Percentiles rank a stretch among this genome's conserved stretches.
phyloP scores from a whole-genome alignment of 1,139 yeast species.

The Saccharomycopsis phalli region DNA sequence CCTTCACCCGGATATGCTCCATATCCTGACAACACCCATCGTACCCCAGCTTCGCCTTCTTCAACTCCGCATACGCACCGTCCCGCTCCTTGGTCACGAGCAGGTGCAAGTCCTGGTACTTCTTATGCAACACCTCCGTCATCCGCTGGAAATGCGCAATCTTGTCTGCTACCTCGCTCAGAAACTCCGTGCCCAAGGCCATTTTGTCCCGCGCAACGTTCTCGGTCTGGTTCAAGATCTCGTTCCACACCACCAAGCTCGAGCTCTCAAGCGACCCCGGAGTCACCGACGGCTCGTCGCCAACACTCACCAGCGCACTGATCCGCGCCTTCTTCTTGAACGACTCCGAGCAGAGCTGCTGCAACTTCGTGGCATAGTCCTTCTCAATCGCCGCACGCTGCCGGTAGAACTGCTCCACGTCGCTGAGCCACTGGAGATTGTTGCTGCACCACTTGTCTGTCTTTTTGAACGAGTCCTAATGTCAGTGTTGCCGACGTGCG shows the following conservation, averaged over 20 bases:
- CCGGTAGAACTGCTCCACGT: conserved; percentile 72
- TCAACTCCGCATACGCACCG: conserved; percentile 54
- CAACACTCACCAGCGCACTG: conserved; percentile 69
- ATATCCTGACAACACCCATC: conserved; percentile 74
- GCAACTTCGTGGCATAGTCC: conserved; percentile 68
- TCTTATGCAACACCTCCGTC: conserved; percentile 45
- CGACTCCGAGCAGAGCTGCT: conserved; percentile 56
- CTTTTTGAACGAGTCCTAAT: conserved; percentile 38
- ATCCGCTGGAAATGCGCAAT: conserved; percentile 45
- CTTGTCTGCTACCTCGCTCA: conserved; percentile 54
- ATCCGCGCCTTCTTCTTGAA: conserved; percentile 69
- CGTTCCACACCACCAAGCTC: conserved; percentile 90
- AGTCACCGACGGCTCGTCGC: conserved; percentile 82
- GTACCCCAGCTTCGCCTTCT: conserved; percentile 63
- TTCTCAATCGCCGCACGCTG: conserved; percentile 76
- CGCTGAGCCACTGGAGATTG: conserved; percentile 68
- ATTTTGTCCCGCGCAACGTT: conserved; percentile 61
- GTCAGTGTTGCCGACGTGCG: no score
- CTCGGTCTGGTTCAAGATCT: conserved; percentile 79
- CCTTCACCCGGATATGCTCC: conserved; percentile 71
- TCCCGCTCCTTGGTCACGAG: conserved; percentile 51
- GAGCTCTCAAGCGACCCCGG: conserved; percentile 95
- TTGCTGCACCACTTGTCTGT: conserved; percentile 72
- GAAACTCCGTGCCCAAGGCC: conserved; percentile 54
- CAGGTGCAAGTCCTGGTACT: conserved; percentile 51